Conservation (phyloP, 768 basidiomycete genomes). For the Pholiota conissans region DNA sequence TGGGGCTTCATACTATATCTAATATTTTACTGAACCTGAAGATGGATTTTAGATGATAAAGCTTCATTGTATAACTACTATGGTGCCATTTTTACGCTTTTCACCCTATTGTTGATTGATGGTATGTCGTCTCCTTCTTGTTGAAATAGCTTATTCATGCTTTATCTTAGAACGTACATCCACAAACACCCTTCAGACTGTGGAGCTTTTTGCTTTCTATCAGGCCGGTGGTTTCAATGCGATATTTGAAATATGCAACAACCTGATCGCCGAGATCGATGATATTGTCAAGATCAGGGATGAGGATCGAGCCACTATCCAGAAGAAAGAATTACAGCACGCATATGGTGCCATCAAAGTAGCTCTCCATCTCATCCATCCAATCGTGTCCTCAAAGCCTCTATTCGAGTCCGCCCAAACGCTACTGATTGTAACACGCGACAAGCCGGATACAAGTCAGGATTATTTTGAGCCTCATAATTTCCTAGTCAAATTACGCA, state of each 20-base stretch:
- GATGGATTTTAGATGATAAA: constrained; percentile 29
- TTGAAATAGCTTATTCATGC: constrained; percentile 2
- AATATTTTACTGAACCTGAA: too few relatives aligned
- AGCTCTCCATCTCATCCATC: constrained; percentile 71
- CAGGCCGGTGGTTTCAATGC: constrained; percentile 69
- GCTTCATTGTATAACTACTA: constrained; percentile 44
- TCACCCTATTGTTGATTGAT: constrained; percentile 47
- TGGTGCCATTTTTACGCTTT: constrained; percentile 46
- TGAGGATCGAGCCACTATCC: constrained; percentile 56
- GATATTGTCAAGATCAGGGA: constrained; percentile 45
- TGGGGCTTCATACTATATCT: constrained; percentile 23
- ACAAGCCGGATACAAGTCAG: constrained; percentile 75
- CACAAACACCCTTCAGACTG: constrained; percentile 76
- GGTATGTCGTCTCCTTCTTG: constrained; percentile 31
- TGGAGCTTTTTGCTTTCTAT: constrained; percentile 76
- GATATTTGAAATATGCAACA: constrained; percentile 56
- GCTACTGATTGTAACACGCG: constrained; percentile 62
- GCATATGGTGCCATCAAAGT: constrained; percentile 84
- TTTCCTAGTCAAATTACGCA: constrained; percentile 81
- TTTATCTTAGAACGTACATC: constrained; percentile 65
- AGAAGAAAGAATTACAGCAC: constrained; percentile 68
- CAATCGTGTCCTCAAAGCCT: constrained; percentile 76
- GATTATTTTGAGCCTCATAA: constrained; percentile 86
- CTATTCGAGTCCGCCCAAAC: constrained; percentile 89
- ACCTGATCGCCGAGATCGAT: constrained; percentile 59